phyloP scores from a whole-genome alignment of 202 grass and related monocot species.

The Musa balbisiana region DNA sequence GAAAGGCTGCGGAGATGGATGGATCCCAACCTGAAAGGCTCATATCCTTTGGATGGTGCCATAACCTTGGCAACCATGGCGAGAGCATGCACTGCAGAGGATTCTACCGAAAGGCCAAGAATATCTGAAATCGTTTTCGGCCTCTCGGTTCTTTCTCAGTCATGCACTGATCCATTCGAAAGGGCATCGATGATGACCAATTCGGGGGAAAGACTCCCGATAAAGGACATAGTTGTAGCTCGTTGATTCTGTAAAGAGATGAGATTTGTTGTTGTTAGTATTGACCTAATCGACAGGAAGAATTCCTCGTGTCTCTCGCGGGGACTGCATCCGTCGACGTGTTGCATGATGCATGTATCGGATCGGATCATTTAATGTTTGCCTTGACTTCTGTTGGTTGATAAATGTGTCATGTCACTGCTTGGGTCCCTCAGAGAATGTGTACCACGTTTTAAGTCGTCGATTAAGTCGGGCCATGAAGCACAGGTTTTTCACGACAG shows the following conservation, averaged over 20 bases:
- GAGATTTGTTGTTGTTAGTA: no score
- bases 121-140: slow-evolving; percentile 50
- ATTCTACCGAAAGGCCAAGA: slow-evolving; percentile 34
- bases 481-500: no score
- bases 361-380: no score
- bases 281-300: no score
- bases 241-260: slow-evolving; percentile 10
- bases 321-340: no score
- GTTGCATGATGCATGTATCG: no score
- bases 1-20: slow-evolving; percentile 47
- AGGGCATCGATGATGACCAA: slow-evolving; percentile 32
- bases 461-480: no score
- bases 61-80: slow-evolving; percentile 46
- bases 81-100: slow-evolving; percentile 51
- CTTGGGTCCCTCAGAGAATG: no score
- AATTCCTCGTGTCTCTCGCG: no score
- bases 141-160: slow-evolving; percentile 40
- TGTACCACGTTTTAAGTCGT: no score
- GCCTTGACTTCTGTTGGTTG: no score
- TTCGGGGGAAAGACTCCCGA: slow-evolving; percentile 36
- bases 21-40: slow-evolving; percentile 36
- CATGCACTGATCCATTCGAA: slow-evolving; percentile 30
- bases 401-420: no score
- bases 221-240: slow-evolving; percentile 25
- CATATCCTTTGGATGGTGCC: slow-evolving; percentile 32